Base-by-base conservation (phyloP, 192 early-diverging fungal genomes). In the Ambispora gerdemannii region DNA sequence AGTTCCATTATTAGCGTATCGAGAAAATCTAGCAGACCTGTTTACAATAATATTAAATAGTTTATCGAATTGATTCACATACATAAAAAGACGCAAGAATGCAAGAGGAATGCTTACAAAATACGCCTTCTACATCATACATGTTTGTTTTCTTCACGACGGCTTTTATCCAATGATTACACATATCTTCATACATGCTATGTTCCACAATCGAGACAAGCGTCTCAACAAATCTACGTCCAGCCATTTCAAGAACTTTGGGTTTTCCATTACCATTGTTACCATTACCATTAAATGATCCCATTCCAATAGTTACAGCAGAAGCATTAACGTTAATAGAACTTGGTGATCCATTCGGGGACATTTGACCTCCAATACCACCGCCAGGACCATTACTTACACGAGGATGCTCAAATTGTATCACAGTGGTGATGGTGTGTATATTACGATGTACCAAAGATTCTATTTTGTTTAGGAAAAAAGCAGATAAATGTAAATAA, bases 101-200 rank as follows among this genome's bases (percentile, higher is more conserved):
- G n/a, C n/a, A n/a, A n/a, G n/a, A n/a, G n/a, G n/a, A n/a, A n/a
- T 24, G 70, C 72, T 74, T 55, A 74, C 82, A 84, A 70, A 80
- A 84, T 20, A 84, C 80, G 19, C 79, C 81, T 58, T 84, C 82
- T 3, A 81, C 78, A 38, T 78, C 82, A 63, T 76, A 79, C 35
- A 84, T 63, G 25, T 78, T 81, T 13, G 82, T 84, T 49, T 63
- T 77, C 31, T 78, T 81, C 2, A 84, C 73, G 7, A 76, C 80
- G 2, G 82, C 71, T 32, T 74, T 77, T 33, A 84, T 75, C 80
- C 80, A 84, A 20, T 78, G 73, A 64, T 81, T 78, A 24, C 77
- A 64, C 80, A 84, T 81, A 3, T 77, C 78, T 20, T 79, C 73
- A 58, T 76, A 84, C n/a, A 79, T 70, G n/a, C 79, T 80, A 19